Percentiles rank a stretch among this genome's conserved stretches.
Conservation (phyloP, 129 eudicot species). For the Heracleum sosnowskyi region DNA sequence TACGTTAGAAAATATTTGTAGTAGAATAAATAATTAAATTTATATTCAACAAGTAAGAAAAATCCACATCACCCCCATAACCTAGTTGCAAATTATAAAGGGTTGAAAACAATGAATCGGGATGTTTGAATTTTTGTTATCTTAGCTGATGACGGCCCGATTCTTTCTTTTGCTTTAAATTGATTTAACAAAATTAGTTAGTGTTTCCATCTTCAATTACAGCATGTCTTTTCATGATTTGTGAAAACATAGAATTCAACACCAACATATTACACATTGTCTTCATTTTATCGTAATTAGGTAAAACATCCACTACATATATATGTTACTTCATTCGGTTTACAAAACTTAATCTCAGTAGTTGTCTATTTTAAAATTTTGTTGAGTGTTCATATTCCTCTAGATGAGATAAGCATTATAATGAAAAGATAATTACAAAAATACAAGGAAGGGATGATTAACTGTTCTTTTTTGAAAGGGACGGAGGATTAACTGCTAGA, state of each 20-base stretch:
- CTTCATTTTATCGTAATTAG: neutral
- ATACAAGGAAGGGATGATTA: no score
- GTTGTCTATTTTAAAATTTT: neutral
- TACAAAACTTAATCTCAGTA: neutral
- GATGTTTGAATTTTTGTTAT: neutral
- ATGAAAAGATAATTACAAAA: no score
- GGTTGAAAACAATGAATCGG: neutral
- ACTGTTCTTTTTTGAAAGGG: no score
- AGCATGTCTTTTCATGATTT: neutral
- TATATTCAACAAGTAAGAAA: neutral
- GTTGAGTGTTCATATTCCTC: no score
- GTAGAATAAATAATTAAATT: no score
- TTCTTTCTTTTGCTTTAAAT: neutral
- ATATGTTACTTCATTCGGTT: neutral
- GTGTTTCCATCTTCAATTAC: constrained; percentile 1
- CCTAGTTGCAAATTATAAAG: neutral
- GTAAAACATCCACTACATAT: constrained; percentile 2
- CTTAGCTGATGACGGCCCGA: neutral
- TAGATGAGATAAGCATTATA: no score
- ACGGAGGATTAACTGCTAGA: no score
- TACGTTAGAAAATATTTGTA: no score
- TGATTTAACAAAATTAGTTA: neutral
- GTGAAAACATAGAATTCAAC: neutral
- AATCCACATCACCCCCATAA: neutral
- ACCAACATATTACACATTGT: neutral